Evolutionary conservation across 108 stramenopile species (phyloP).

Genomic region (Cyclotella atomus): DNA sequence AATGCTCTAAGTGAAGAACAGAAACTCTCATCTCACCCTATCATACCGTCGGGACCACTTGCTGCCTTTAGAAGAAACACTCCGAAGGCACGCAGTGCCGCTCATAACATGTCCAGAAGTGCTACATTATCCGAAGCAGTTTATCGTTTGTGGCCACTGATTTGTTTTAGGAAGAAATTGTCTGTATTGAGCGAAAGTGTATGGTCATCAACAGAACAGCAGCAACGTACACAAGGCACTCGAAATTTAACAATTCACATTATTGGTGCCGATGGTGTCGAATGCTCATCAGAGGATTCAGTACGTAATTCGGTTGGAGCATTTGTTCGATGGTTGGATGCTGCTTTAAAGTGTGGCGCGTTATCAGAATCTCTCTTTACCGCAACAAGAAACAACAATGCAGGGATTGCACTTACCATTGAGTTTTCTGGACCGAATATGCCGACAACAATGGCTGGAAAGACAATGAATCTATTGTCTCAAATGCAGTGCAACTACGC

Average conservation of each 20-base stretch:
- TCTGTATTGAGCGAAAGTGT: conserved; percentile 9
- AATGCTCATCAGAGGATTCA: conserved; percentile 66
- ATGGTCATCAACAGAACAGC: neutral
- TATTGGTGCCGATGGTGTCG: conserved; percentile 80
- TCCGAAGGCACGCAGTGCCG: conserved; percentile 66
- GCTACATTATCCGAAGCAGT: conserved; percentile 84
- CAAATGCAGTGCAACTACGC: conserved; percentile 9
- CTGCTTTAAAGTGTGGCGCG: conserved; percentile 32
- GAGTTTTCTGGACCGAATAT: conserved; percentile 79
- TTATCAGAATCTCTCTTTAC: conserved; percentile 3
- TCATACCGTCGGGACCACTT: conserved; percentile 59
- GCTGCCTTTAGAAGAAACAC: conserved; percentile 58
- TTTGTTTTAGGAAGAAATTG: conserved; percentile 33
- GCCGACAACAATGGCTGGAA: conserved; percentile 25
- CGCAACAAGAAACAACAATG: neutral
- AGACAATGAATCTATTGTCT: conserved; percentile 49
- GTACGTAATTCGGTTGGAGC: conserved; percentile 64
- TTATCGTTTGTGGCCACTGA: conserved; percentile 53
- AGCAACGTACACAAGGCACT: neutral
- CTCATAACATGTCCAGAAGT: conserved; percentile 66
- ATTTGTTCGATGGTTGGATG: conserved; percentile 74
- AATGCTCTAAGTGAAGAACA: neutral
- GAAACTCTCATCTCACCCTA: conserved; percentile 27
- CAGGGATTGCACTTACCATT: conserved; percentile 28
- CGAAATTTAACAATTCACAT: conserved; percentile 65